Base-by-base conservation (phyloP, 129 eudicot species). In the Erigeron canadensis region DNA sequence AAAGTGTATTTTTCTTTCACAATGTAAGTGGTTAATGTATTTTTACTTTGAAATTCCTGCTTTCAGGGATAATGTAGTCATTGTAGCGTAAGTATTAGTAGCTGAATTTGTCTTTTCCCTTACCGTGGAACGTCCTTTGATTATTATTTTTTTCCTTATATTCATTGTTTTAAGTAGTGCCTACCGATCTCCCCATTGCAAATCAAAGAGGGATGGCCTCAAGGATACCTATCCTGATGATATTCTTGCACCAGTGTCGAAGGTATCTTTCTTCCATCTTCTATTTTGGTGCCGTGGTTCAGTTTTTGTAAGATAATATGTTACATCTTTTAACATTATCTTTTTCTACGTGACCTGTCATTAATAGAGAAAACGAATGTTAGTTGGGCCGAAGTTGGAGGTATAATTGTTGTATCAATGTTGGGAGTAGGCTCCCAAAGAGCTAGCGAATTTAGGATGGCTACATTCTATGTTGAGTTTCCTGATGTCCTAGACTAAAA, bases 191-290 rank as follows among this genome's bases (percentile, higher is more conserved):
- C 83, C 98, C 16, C 84, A 85, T 50, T 94, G 98, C 84, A 94
- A 94, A 79, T 64, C 99, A 43, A 95, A 81, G 84, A 85, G 94
- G 72, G 97, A 97, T 77, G 97, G 96, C 43, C 82, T 95, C 71
- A 95, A 90, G 85, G 99, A 95, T 74, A 95, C 99, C 7, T 90
- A 65, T 81, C 87, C 96, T 72, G 97, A 95, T 90, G 99, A 95
- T 79, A 64, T 95, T 42, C 97, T 95, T 21, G 97, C 99, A 44
- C 91, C 99, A 19, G 99, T 86, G 70, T 68, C 90, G 73, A 90
- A 72, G 94, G 99, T 90, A 34, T 41, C 66, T 67, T 39, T 2
- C 60, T 57, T 40, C 50, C 15, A 57, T 21, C 47, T 54, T 61
- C n/a, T 43, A 44, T 59, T 47, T 50, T 16, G 13, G 44, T 12